Evolutionary conservation across 1,284 basidiomycete species (phyloP).

Genomic region (Heterobasidion parviporum): DNA sequence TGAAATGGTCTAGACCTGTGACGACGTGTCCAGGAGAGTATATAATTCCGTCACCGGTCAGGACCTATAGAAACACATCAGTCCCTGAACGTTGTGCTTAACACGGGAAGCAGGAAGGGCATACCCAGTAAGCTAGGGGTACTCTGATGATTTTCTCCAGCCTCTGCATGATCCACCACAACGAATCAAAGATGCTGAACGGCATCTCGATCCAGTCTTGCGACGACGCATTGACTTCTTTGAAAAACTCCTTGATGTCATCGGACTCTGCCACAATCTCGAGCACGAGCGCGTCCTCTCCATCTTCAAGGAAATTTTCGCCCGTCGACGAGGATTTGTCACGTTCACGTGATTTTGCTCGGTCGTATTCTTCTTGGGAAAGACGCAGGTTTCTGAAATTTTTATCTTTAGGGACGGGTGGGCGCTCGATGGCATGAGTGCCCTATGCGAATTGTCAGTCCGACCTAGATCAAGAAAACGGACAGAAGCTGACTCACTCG

Average conservation of each 20-base stretch:
- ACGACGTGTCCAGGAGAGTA: background rate
- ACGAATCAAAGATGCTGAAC: background rate
- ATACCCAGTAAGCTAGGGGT: background rate
- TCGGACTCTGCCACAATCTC: background rate
- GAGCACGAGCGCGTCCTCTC: background rate
- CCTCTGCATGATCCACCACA: background rate
- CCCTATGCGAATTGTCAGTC: no score
- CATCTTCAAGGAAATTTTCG: background rate
- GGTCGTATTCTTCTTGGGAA: background rate
- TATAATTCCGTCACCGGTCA: background rate
- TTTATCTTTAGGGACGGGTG: background rate
- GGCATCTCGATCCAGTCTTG: background rate
- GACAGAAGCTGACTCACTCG: no score
- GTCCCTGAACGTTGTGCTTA: background rate
- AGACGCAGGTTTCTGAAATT: background rate
- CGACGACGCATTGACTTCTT: background rate
- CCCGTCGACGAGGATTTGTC: background rate
- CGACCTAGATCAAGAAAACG: no score
- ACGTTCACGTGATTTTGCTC: background rate
- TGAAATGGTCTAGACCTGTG: background rate
- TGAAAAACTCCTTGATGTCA: background rate
- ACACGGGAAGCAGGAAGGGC: background rate
- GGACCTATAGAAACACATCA: background rate
- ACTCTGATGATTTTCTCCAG: background rate
- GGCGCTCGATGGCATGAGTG: no score